These are phyloP conservation scores for Fusarium sp. DNA, from an alignment of 2,329 filamentous ascomycete genomes.

Conservation along the genomic window DNA sequence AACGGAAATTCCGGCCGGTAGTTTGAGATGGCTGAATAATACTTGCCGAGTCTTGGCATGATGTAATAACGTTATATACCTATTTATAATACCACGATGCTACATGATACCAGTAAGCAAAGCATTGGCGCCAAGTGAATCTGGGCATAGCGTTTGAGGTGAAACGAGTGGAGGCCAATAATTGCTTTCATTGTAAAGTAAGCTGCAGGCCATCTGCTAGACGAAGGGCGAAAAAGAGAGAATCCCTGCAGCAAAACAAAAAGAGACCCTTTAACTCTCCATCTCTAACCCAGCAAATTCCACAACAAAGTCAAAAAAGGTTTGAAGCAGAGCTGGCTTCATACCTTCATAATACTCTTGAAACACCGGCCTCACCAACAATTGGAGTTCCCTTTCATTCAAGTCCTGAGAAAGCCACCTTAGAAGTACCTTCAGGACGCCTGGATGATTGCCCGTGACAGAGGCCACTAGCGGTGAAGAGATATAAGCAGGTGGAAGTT, in stretches of 20 bases:
- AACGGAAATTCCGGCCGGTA: not conserved
- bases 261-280: not conserved
- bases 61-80: not conserved
- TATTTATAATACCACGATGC: not conserved
- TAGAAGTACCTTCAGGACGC: not conserved
- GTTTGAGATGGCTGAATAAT: not conserved
- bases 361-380: no score
- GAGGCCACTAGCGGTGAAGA: not conserved
- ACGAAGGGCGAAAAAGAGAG: no score
- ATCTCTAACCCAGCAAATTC: not conserved
- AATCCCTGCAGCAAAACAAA: not conserved
- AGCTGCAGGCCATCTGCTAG: not conserved
- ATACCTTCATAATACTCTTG: no score
- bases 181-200: no score
- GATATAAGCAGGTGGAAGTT: no score
- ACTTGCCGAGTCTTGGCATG: not conserved
- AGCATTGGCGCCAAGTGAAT: no score
- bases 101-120: not conserved
- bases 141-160: no score
- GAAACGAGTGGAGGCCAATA: no score
- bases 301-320: not conserved
- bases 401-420: no score
- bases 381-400: no score
- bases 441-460: not conserved
- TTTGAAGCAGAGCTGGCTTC: no score